A percentile compares a stretch with the other conserved stretches of the same genome.
Conservation (phyloP, 1,139 yeast genomes). For the Geotrichum reessii region DNA sequence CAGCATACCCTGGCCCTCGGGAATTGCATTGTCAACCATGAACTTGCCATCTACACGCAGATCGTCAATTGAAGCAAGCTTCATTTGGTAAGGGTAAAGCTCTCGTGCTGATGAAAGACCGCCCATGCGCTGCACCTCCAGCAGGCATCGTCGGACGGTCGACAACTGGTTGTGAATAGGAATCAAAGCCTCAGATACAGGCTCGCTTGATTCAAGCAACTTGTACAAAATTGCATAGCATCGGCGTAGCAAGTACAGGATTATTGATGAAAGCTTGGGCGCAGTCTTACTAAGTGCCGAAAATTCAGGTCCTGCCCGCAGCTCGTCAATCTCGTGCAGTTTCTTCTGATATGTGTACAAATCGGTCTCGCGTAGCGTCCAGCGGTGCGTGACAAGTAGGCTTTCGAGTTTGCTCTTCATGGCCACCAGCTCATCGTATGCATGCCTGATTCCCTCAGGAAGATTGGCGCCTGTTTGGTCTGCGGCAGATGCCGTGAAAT, state of each 20-base stretch:
- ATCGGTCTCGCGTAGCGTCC: slow-evolving; percentile 96
- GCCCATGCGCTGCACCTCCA: slow-evolving; percentile 87
- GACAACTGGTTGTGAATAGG: slow-evolving; percentile 89
- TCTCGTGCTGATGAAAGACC: slow-evolving; percentile 84
- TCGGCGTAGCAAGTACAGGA: slow-evolving; percentile 75
- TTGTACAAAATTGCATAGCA: slow-evolving; percentile 87
- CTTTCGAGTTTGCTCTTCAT: slow-evolving; percentile 73
- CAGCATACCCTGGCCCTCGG: slow-evolving; percentile 94
- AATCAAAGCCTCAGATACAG: slow-evolving; percentile 86
- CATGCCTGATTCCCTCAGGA: slow-evolving; percentile 46
- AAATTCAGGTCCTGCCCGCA: slow-evolving; percentile 55
- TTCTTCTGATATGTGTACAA: slow-evolving; percentile 73
- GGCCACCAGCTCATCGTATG: slow-evolving; percentile 52
- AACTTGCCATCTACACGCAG: slow-evolving; percentile 86
- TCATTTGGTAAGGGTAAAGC: slow-evolving; percentile 90
- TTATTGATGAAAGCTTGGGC: slow-evolving; percentile 52
- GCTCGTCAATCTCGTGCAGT: slow-evolving; percentile 59
- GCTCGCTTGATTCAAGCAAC: slow-evolving; percentile 85
- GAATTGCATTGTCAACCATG: slow-evolving; percentile 77
- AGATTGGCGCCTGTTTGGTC: slow-evolving; percentile 41
- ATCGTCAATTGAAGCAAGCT: slow-evolving; percentile 82
- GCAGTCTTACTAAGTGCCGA: slow-evolving; percentile 35
- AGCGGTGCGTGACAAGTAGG: slow-evolving; percentile 80
- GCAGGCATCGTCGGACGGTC: slow-evolving; percentile 81
- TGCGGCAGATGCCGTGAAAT: slow-evolving; percentile 52